These are phyloP conservation scores for Eimeria sp. DNA, from an alignment of 169 alveolate species.

Conservation along the genomic window DNA sequence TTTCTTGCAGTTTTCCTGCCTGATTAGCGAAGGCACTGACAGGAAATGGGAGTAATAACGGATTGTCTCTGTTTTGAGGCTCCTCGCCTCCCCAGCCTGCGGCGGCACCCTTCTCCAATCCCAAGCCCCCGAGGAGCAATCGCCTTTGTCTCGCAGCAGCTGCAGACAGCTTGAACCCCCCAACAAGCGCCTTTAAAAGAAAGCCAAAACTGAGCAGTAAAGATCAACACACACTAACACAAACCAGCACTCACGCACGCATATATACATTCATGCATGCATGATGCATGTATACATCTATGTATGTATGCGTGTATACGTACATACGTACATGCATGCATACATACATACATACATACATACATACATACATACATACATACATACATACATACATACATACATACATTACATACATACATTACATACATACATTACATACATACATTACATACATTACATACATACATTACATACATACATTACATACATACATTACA, in stretches of 20 bases:
- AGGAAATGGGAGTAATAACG: neutral
- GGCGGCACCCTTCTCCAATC: constrained; percentile 1
- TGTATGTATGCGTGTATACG: no score
- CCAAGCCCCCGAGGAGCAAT: constrained; percentile 49
- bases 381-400: no score
- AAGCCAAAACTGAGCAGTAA: neutral
- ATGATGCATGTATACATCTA: no score
- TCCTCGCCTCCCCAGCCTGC: constrained; percentile 34
- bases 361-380: no score
- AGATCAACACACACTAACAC: neutral
- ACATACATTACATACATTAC: no score
- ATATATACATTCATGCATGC: neutral
- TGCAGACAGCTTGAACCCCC: constrained; percentile 28
- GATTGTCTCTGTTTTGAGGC: neutral
- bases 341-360: no score
- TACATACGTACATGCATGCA: no score
- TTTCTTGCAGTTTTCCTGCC: constrained; percentile 39
- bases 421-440: no score
- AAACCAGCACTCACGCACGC: neutral
- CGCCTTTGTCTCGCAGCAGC: constrained; percentile 55
- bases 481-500: no score
- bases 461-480: no score
- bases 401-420: no score
- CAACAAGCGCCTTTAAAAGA: neutral
- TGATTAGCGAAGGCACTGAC: constrained; percentile 15